Evolutionary conservation across 805 yeast genomes (phyloP).

Genomic region (Teunomyces cretensis): DNA sequence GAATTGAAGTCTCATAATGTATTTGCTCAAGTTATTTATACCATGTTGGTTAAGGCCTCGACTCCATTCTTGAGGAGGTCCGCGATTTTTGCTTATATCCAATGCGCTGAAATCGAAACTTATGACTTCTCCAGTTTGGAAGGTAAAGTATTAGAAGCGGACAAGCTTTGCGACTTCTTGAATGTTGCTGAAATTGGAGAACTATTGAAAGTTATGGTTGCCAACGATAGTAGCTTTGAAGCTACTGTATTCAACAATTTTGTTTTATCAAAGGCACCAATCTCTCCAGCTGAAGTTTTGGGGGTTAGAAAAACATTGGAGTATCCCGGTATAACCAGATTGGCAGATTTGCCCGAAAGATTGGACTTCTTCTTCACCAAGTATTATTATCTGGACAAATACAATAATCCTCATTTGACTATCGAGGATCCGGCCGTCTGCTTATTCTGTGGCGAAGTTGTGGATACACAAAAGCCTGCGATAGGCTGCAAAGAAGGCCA

Average conservation of each 20-base stretch:
- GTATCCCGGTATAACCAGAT: constrained; percentile 64
- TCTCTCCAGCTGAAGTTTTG: constrained; percentile 5
- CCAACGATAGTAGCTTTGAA: constrained; percentile 20
- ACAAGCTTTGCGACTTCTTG: constrained; percentile 50
- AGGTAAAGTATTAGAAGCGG: constrained; percentile 47
- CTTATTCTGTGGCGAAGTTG: constrained; percentile 70
- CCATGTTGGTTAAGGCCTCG: constrained; percentile 54
- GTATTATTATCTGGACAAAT: constrained; percentile 46
- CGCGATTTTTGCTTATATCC: constrained; percentile 54
- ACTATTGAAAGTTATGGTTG: background rate
- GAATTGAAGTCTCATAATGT: constrained; percentile 15
- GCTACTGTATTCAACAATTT: constrained; percentile 22
- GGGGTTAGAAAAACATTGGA: constrained; percentile 35
- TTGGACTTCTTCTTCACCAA: constrained; percentile 69
- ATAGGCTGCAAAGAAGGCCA: constrained; percentile 64
- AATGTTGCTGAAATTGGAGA: constrained; percentile 41
- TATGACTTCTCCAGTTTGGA: constrained; percentile 19
- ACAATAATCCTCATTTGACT: constrained; percentile 34
- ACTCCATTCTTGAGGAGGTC: constrained; percentile 68
- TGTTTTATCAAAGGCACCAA: constrained; percentile 11
- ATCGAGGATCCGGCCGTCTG: constrained; percentile 82
- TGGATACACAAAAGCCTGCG: constrained; percentile 64
- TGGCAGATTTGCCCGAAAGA: constrained; percentile 64
- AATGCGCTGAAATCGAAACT: constrained; percentile 46
- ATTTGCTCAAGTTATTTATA: constrained; percentile 44